Conservation (phyloP, 768 basidiomycete species). For the Collybiopsis luxurians region DNA sequence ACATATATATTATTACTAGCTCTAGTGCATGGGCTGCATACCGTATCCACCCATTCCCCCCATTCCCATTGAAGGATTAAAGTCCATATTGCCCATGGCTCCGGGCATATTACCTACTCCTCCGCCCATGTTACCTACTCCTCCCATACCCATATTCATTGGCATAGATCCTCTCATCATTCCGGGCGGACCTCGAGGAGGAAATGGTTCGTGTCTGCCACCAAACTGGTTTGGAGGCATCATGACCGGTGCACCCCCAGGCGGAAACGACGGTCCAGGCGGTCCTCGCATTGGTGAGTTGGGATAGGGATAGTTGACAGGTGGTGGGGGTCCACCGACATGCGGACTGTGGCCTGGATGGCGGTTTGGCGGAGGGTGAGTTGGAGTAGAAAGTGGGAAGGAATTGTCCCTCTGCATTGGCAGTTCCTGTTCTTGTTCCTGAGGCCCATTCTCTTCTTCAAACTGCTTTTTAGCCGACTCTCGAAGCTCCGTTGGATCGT, state of each 20-base stretch:
- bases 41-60: slow-evolving; percentile 15
- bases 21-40: slow-evolving; percentile 22
- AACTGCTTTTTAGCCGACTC: slow-evolving; percentile 48
- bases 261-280: slow-evolving; percentile 18
- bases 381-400: slow-evolving; percentile 14
- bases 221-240: slow-evolving; percentile 13
- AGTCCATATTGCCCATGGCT: slow-evolving; percentile 13
- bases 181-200: slow-evolving; percentile 15
- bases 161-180: slow-evolving; percentile 14
- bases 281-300: slow-evolving; percentile 28
- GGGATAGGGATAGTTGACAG: slow-evolving; percentile 30
- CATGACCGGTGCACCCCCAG: not conserved
- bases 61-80: slow-evolving; percentile 14
- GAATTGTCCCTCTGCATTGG: slow-evolving; percentile 21
- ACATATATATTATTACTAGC: no score
- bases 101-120: slow-evolving; percentile 15
- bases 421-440: slow-evolving; percentile 23
- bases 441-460: slow-evolving; percentile 36
- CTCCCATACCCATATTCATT: slow-evolving; percentile 22
- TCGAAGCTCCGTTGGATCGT: slow-evolving; percentile 60
- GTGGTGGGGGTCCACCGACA: slow-evolving; percentile 20
- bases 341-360: slow-evolving; percentile 25
- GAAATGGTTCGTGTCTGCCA: slow-evolving; percentile 21
- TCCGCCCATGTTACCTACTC: slow-evolving; percentile 24
- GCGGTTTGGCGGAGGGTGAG: slow-evolving; percentile 24